Base-by-base conservation (phyloP, 31 red algal genomes). In the Asparagopsis taxiformis region DNA sequence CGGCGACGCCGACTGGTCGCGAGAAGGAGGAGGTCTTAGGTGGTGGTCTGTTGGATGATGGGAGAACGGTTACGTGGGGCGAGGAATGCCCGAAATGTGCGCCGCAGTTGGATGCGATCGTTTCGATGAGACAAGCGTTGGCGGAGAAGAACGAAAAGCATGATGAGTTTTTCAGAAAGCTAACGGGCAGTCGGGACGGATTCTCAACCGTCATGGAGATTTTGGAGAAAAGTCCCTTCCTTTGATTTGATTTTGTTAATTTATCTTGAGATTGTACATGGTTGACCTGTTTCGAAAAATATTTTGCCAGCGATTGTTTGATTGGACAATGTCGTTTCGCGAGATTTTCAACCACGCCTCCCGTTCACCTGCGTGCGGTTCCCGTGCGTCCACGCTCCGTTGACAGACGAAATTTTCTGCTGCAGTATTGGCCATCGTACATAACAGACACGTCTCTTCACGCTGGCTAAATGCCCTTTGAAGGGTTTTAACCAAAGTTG, bases 31-130 rank as follows among this genome's bases (percentile, higher is more conserved):
- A 50, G 20, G 28, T 53, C 6, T 23, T 23, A 34, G 59, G 59
- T 23, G 23, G 7, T 28, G 59, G 59, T 23, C 21, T 21, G 16
- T 21, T 16, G 59, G 30, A 30, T 62, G 59, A 9, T 23, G 31
- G 23, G 1, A 59, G 55, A 31, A 37, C 63, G 23, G 77, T 49
- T 24, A 70, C 64, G 77, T 68, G 77, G 64, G 65, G 65, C 25
- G 77, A 68, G n/a, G 77, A 81, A 30, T 81, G 77, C 30, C 77
- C 77, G 8, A 57, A 70, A 36, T 81, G 77, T 30, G 77, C 77
- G 28, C 63, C 64, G 1, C 63, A 81, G 33, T 13, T 81, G 26
- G 65, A 81, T 20, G 63, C 62, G 51, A 70, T 70, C 63, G 54
- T 81, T 36, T 81, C 55, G 31, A 81, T 81, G 77, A 59, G 62